Conservation (phyloP, 2,329 filamentous ascomycete genomes). For the Colletotrichum sp. region DNA sequence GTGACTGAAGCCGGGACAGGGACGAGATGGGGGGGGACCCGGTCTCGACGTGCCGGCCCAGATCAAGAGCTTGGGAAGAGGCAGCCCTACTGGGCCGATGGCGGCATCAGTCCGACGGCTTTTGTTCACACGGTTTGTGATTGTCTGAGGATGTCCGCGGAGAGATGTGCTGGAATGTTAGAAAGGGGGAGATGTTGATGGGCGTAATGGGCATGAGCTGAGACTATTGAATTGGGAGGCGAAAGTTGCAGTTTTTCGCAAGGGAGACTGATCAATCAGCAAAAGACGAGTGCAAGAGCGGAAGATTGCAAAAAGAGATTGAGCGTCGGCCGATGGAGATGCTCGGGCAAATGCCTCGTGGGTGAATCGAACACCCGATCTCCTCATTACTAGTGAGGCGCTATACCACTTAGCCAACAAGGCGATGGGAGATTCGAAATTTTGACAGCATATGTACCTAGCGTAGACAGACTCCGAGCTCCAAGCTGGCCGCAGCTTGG, state of each 20-base stretch:
- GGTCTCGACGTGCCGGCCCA: not conserved
- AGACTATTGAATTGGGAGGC: not conserved
- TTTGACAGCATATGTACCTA: not conserved
- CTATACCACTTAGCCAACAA: conserved; percentile 13
- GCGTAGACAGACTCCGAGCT: fast-evolving
- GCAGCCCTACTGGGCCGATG: not conserved
- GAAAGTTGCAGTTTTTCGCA: not conserved
- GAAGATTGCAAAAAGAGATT: not conserved
- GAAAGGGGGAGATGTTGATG: not conserved
- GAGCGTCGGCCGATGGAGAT: not conserved
- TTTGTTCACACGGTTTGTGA: not conserved
- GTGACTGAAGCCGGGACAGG: not conserved
- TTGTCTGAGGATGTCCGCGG: not conserved
- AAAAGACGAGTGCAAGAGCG: not conserved
- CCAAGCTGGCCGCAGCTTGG: not conserved
- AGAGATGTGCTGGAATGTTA: not conserved
- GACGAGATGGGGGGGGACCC: not conserved
- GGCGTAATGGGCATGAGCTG: not conserved
- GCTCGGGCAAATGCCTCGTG: not conserved
- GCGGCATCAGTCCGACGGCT: not conserved
- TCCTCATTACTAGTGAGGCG: conserved; percentile 11
- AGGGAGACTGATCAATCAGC: not conserved
- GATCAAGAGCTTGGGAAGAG: not conserved
- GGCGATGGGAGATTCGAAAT: fast-evolving
- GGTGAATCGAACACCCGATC: conserved; percentile 3